These are phyloP conservation scores for Coemansia sp. DNA, from an alignment of 192 early-diverging fungal species.

Conservation along the genomic window DNA sequence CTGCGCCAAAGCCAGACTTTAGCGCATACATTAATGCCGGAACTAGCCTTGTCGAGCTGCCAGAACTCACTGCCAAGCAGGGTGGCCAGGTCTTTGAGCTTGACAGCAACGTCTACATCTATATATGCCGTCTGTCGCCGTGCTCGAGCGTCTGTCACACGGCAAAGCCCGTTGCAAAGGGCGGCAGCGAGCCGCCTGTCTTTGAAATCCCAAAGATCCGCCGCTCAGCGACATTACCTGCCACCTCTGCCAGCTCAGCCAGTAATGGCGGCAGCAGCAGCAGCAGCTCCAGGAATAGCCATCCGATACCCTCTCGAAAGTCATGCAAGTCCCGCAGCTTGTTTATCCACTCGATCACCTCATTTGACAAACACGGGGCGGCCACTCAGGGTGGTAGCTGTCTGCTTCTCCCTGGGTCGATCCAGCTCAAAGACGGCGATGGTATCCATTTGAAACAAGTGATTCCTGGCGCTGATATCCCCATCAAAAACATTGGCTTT, in stretches of 20 bases:
- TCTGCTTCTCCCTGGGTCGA: slow-evolving; percentile 38
- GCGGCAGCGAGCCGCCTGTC: slow-evolving; percentile 34
- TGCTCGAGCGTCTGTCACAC: slow-evolving; percentile 35
- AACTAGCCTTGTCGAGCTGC: slow-evolving; percentile 21
- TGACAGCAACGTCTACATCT: slow-evolving; percentile 54
- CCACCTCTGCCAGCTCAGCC: background rate
- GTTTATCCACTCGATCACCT: slow-evolving; percentile 36
- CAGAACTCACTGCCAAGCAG: slow-evolving; percentile 14
- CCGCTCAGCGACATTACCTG: slow-evolving; percentile 32
- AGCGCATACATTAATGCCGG: slow-evolving; percentile 8
- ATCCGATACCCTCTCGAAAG: slow-evolving; percentile 7
- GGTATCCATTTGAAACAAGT: slow-evolving; percentile 35
- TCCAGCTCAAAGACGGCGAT: slow-evolving; percentile 36
- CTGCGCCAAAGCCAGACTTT: slow-evolving; percentile 36
- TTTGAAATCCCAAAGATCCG: slow-evolving; percentile 32
- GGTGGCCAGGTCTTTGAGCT: slow-evolving; percentile 37
- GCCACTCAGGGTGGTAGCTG: slow-evolving; percentile 26
- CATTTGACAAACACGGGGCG: slow-evolving; percentile 33
- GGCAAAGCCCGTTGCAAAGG: background rate
- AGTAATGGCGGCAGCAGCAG: background rate
- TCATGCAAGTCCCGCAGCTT: slow-evolving; percentile 24
- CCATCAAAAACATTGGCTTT: slow-evolving; percentile 38
- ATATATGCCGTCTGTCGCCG: slow-evolving; percentile 43
- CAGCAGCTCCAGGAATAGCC: background rate
- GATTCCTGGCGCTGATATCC: slow-evolving; percentile 21